Percentiles rank a stretch among this genome's conserved stretches.
Evolutionary conservation across 139 green algal species (phyloP).

Genomic region (Chlamydomonas sp.): DNA sequence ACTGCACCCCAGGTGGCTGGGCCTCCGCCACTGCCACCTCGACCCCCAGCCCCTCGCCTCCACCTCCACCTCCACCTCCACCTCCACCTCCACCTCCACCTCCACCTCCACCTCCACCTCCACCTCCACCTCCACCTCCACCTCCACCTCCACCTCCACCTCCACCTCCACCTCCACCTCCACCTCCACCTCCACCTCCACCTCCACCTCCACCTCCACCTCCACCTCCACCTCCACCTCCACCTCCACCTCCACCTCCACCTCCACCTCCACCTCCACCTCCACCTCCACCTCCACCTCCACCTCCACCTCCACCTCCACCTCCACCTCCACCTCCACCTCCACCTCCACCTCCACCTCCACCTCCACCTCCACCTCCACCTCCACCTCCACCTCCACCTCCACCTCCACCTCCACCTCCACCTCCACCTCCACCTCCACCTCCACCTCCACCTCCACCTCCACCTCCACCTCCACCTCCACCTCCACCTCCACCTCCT

Average conservation of each 20-base stretch:
- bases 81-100: slow-evolving; percentile 5
- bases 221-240: neutral
- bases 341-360: slow-evolving; percentile 5
- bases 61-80: slow-evolving; percentile 1
- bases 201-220: slow-evolving; percentile 2
- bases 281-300: slow-evolving; percentile 5
- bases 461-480: neutral
- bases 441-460: neutral
- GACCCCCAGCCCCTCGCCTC: slow-evolving; percentile 13
- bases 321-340: slow-evolving; percentile 4
- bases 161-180: slow-evolving; percentile 5
- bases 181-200: slow-evolving; percentile 5
- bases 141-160: slow-evolving; percentile 4
- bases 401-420: slow-evolving; percentile 5
- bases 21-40: slow-evolving; percentile 66
- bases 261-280: neutral
- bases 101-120: slow-evolving; percentile 5
- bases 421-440: slow-evolving; percentile 5
- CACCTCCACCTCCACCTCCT: neutral
- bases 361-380: slow-evolving; percentile 5
- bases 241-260: neutral
- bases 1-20: slow-evolving; percentile 80
- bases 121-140: slow-evolving; percentile 5
- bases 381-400: slow-evolving; percentile 4
- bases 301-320: slow-evolving; percentile 5